phyloP scores from a whole-genome alignment of 2,329 filamentous ascomycete genomes.

The Westerdykella ornata region DNA sequence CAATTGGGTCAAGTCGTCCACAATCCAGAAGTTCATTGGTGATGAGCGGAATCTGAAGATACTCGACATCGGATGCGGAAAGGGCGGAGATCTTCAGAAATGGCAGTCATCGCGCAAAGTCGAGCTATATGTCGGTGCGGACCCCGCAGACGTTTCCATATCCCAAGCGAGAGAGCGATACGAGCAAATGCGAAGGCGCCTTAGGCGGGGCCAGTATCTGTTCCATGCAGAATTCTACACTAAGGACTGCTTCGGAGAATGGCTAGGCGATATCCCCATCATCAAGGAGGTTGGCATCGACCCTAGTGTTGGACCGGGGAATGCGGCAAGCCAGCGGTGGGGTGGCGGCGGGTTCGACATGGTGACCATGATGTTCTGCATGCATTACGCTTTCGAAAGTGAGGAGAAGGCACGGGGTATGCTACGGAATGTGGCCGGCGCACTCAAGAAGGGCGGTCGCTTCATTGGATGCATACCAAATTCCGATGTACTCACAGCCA shows the following conservation, averaged over 20 bases:
- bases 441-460: conserved; percentile 85
- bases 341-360: conserved; percentile 81
- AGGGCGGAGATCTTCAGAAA: conserved; percentile 90
- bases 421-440: conserved; percentile 85
- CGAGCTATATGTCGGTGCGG: conserved; percentile 88
- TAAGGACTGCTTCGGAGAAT: conserved; percentile 88
- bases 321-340: conserved; percentile 55
- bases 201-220: conserved; percentile 49
- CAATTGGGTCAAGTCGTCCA: conserved; percentile 97
- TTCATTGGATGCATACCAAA: conserved; percentile 97
- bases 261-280: conserved; percentile 72
- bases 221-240: conserved; percentile 85
- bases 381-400: conserved; percentile 96
- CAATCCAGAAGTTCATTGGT: conserved; percentile 82
- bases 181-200: conserved; percentile 59
- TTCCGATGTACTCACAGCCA: conserved; percentile 77
- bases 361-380: conserved; percentile 98
- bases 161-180: conserved; percentile 85
- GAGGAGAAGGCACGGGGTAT: conserved; percentile 86
- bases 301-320: conserved; percentile 55
- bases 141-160: conserved; percentile 88
- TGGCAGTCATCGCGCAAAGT: conserved; percentile 89
- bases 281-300: conserved; percentile 85
- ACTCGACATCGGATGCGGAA: conserved; percentile 91
- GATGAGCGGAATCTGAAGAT: conserved; percentile 60